Evolutionary conservation across 164 flowering plant species (phyloP), one percentile per base, ranked within the genome.

Genomic region (Nelumbo lutea): DNA sequence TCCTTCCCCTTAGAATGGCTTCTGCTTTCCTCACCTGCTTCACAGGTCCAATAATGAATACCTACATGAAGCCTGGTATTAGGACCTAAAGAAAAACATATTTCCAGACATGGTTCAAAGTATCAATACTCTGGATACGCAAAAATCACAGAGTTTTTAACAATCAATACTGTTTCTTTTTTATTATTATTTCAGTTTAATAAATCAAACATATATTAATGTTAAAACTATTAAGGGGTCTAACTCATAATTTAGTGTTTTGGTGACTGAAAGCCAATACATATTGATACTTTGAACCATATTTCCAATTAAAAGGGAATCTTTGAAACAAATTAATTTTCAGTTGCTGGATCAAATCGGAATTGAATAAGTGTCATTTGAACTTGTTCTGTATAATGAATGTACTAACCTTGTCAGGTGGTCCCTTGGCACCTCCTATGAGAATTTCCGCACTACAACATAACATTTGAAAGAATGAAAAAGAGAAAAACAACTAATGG

Each of bases 11-110:
- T 46, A 95, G 52, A 45, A 92, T 83, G 68, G 99, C 99, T 78
- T 87, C 93, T 39, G 97, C 97, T 79, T 89, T 89, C 73, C 89
- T 83, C 79, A 88, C 97, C 72, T 95, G 86, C 84, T 76, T 85
- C 72, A 84, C 86, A 10, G 97, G 84, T 60, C 99, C 99, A 48
- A 95, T 89, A 45, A 90, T 80, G 80, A 95, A 90, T 9, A 89
- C 93, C 97, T 90, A 75, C 78, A 72, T 2, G 5, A 73, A 66
- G 9, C 64, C 60, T 10, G 8, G 27, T 2, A 4, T 27, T 6
- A 39, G 15, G 42, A 46, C 42, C 13, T 9, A 4, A 53, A 0
- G 13, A 53, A 53, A 4, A 53, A 4, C 57, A 53, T 2, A 10
- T 53, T 13, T 3, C 2, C 15, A 53, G 11, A 15, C 57, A 9